Conservation (phyloP, 1,139 yeast genomes). For the Magnusiomyces fungicola region DNA sequence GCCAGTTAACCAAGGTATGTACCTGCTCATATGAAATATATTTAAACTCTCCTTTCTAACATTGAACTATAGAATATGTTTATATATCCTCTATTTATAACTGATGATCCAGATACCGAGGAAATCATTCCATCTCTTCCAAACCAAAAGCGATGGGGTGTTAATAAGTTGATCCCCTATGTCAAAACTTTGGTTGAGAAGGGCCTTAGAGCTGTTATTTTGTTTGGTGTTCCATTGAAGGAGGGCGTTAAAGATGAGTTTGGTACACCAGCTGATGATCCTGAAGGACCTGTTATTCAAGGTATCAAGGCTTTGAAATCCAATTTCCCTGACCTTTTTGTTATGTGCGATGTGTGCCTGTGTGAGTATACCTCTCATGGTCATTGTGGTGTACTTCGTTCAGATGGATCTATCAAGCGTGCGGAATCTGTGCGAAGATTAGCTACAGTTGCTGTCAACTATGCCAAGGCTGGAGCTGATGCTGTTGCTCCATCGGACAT, state of each 20-base stretch:
- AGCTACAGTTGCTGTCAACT: constrained; percentile 92
- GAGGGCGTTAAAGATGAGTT: constrained; percentile 67
- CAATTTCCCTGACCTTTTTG: constrained; percentile 72
- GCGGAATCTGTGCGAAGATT: constrained; percentile 70
- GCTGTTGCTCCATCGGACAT: constrained; percentile 97
- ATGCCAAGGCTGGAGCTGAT: constrained; percentile 92
- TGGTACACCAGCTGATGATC: constrained; percentile 94
- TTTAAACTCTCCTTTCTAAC: background rate
- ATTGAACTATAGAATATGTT: constrained; percentile 46
- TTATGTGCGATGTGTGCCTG: constrained; percentile 91
- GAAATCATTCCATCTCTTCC: constrained; percentile 70
- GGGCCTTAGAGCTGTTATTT: constrained; percentile 77
- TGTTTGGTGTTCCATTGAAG: constrained; percentile 84
- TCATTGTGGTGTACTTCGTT: constrained; percentile 86
- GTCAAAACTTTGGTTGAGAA: constrained; percentile 63
- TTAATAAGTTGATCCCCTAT: constrained; percentile 68
- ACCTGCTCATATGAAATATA: no score
- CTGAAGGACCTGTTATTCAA: constrained; percentile 86
- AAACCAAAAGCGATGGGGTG: constrained; percentile 79
- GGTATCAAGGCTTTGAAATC: constrained; percentile 59
- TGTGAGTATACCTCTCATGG: constrained; percentile 97
- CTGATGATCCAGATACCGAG: constrained; percentile 79
- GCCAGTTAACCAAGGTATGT: constrained; percentile 59
- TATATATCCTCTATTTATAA: constrained; percentile 83
- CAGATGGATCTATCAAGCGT: constrained; percentile 79